Evolutionary conservation across 306 rosid genomes (phyloP).

Genomic region (Lotus japonicus): DNA sequence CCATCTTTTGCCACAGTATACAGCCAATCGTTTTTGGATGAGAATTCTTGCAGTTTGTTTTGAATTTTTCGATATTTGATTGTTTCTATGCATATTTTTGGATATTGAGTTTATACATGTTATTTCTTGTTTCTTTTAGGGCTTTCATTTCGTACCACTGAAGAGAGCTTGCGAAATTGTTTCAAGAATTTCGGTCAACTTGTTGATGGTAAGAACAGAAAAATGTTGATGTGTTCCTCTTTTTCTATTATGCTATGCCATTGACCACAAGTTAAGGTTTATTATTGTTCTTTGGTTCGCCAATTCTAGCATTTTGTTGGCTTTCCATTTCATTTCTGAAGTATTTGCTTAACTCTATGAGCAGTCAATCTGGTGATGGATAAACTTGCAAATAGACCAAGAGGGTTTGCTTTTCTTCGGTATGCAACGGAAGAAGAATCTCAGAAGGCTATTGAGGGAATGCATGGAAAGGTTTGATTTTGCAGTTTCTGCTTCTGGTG

Average conservation of each 20-base stretch:
- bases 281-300: not conserved
- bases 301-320: not conserved
- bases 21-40: not conserved
- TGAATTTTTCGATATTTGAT: not conserved
- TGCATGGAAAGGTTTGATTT: conserved; percentile 85
- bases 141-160: conserved; percentile 83
- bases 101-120: not conserved
- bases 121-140: conserved; percentile 41
- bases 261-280: not conserved
- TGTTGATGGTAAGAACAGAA: conserved; percentile 51
- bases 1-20: not conserved
- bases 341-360: not conserved
- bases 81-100: not conserved
- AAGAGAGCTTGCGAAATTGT: conserved; percentile 74
- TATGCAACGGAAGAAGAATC: conserved; percentile 80
- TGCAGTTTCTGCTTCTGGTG: not conserved
- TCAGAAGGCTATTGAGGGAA: conserved; percentile 73
- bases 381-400: conserved; percentile 82
- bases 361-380: conserved; percentile 94
- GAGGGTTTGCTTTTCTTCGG: conserved; percentile 89
- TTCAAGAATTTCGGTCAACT: conserved; percentile 72
- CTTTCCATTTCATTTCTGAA: not conserved
- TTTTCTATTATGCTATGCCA: not conserved
- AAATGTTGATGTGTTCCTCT: not conserved
- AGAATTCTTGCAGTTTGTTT: not conserved